Conservation (phyloP, 2,329 filamentous ascomycete genomes). For the Paecilomyces sp. region DNA sequence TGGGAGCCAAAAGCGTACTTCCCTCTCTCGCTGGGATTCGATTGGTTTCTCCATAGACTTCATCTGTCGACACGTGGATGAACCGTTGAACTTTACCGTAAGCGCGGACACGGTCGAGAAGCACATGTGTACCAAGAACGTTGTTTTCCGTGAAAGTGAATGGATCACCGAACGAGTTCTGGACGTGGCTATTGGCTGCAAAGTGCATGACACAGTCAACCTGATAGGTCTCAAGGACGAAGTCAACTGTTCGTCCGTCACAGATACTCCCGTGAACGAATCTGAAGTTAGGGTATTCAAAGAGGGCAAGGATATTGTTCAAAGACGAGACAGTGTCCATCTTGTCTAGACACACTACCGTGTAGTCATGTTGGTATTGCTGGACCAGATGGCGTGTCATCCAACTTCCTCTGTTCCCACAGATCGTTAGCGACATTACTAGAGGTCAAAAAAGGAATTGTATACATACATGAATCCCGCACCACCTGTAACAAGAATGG, state of each 20-base stretch:
- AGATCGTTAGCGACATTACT: neutral
- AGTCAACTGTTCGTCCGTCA: slow-evolving; percentile 60
- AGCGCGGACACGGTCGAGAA: slow-evolving; percentile 69
- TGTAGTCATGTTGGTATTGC: slow-evolving; percentile 67
- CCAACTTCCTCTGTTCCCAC: slow-evolving; percentile 62
- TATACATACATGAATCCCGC: slow-evolving; percentile 68
- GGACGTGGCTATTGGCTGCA: slow-evolving; percentile 78
- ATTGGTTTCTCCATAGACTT: slow-evolving; percentile 67
- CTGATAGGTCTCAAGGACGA: slow-evolving; percentile 61
- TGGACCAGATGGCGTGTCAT: slow-evolving; percentile 69
- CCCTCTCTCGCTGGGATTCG: slow-evolving; percentile 66
- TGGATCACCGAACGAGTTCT: slow-evolving; percentile 74
- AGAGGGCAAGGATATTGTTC: slow-evolving; percentile 68
- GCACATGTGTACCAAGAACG: slow-evolving; percentile 75
- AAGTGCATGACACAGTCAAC: slow-evolving; percentile 81
- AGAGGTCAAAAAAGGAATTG: too few relatives aligned
- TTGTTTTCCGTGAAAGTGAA: slow-evolving; percentile 77
- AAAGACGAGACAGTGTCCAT: slow-evolving; percentile 74
- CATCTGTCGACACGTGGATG: slow-evolving; percentile 77
- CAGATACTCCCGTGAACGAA: slow-evolving; percentile 73
- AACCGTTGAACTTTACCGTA: slow-evolving; percentile 60
- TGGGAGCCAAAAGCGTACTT: slow-evolving; percentile 67
- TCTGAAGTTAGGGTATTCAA: slow-evolving; percentile 41
- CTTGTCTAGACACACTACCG: slow-evolving; percentile 77
- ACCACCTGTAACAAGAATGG: slow-evolving; percentile 77